phyloP scores from a whole-genome alignment of 768 basidiomycete species.

The Tulasnella sp. region DNA sequence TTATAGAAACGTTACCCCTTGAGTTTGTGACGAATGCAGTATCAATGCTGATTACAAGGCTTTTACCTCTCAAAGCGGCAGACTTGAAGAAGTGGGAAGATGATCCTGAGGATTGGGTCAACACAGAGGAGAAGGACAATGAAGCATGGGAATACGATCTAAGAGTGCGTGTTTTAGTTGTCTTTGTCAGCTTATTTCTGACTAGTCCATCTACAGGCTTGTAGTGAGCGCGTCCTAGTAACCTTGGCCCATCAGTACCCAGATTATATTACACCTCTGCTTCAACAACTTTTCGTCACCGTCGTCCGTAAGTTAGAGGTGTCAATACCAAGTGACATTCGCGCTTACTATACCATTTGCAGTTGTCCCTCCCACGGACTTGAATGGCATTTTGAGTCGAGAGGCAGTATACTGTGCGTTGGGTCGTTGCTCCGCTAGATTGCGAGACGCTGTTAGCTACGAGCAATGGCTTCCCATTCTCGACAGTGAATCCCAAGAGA shows the following conservation, averaged over 20 bases:
- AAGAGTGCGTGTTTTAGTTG: constrained; percentile 41
- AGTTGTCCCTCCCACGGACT: constrained; percentile 31
- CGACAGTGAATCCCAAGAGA: constrained; percentile 47
- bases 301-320: constrained; percentile 40
- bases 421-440: constrained; percentile 59
- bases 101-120: constrained; percentile 93
- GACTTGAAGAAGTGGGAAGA: constrained; percentile 76
- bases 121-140: constrained; percentile 74
- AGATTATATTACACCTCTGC: constrained; percentile 52
- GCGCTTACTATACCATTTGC: background rate
- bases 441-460: constrained; percentile 55
- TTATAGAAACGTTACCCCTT: constrained; percentile 40
- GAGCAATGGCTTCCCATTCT: constrained; percentile 45
- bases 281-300: constrained; percentile 45
- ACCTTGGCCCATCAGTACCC: constrained; percentile 59
- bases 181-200: background rate
- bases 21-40: constrained; percentile 65
- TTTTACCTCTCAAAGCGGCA: constrained; percentile 68
- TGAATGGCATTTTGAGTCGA: constrained; percentile 55
- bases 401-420: constrained; percentile 83
- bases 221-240: constrained; percentile 85
- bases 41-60: constrained; percentile 61
- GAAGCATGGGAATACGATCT: constrained; percentile 92
- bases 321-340: background rate
- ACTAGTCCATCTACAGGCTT: constrained; percentile 43